phyloP scores from a whole-genome alignment of 129 eudicot genomes.

The Saussurea involucrata region DNA sequence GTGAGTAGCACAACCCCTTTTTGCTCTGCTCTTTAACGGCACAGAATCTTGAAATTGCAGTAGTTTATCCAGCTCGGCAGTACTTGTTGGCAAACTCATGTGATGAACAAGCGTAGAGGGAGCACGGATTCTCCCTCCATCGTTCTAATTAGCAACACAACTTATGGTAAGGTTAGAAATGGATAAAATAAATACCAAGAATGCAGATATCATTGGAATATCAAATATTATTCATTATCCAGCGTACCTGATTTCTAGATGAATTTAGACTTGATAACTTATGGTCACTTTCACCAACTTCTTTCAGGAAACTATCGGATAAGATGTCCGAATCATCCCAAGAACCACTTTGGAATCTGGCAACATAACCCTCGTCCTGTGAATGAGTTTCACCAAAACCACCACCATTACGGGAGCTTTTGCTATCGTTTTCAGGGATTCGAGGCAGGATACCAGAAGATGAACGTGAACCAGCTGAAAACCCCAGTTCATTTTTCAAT shows the following conservation, averaged over 20 bases:
- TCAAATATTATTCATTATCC: neutral
- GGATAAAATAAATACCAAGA: neutral
- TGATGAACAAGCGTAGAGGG: constrained; percentile 69
- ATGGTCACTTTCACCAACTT: constrained; percentile 44
- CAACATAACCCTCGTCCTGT: constrained; percentile 22
- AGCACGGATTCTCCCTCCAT: constrained; percentile 42
- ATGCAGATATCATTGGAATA: neutral
- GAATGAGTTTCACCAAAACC: constrained; percentile 24
- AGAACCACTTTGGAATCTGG: constrained; percentile 32
- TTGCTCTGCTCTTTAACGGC: constrained; percentile 70
- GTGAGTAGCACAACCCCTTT: constrained; percentile 96
- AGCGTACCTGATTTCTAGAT: constrained; percentile 56
- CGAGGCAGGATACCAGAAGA: constrained; percentile 42
- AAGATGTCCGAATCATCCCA: constrained; percentile 82
- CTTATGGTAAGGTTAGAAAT: neutral
- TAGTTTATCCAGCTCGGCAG: constrained; percentile 54
- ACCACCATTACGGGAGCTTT: constrained; percentile 27
- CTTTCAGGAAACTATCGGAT: constrained; percentile 61
- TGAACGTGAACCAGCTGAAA: constrained; percentile 38
- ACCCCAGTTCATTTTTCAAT: constrained; percentile 43
- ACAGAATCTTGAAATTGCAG: constrained; percentile 61
- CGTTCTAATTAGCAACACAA: constrained; percentile 30
- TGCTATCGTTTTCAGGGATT: constrained; percentile 45
- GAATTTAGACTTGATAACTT: constrained; percentile 38
- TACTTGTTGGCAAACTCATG: constrained; percentile 68